Conservation (phyloP, 805 yeast species). For the Metschnikowia lunata region DNA sequence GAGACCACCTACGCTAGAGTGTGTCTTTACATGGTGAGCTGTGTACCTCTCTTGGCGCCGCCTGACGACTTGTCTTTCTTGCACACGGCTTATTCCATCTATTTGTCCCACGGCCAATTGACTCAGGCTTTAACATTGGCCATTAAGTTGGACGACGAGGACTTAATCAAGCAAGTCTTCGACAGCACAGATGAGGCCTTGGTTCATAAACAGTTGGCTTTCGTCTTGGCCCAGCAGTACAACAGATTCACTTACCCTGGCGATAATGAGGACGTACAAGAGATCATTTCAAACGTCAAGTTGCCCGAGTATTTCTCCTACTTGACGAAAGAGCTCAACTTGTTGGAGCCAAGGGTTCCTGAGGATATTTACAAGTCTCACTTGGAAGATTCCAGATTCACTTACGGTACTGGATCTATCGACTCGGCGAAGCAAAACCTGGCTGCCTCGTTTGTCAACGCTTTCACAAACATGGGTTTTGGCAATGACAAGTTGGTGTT, state of each 20-base stretch:
- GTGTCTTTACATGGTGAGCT: conserved; percentile 89
- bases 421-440: conserved; percentile 94
- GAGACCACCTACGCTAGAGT: conserved; percentile 81
- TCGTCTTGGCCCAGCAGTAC: conserved; percentile 82
- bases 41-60: conserved; percentile 94
- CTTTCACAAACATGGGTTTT: conserved; percentile 87
- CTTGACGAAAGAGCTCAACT: conserved; percentile 80
- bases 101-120: conserved; percentile 69
- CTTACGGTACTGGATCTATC: conserved; percentile 48
- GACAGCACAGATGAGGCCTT: conserved; percentile 69
- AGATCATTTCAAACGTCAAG: conserved; percentile 74
- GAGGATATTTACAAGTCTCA: conserved; percentile 93
- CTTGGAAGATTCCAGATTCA: conserved; percentile 65
- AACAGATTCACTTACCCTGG: conserved; percentile 67
- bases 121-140: conserved; percentile 91
- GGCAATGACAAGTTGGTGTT: conserved; percentile 78
- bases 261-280: conserved; percentile 67
- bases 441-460: conserved; percentile 92
- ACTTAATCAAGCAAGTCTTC: conserved; percentile 73
- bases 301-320: conserved; percentile 76
- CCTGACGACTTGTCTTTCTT: conserved; percentile 87
- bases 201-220: conserved; percentile 85
- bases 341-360: conserved; percentile 86
- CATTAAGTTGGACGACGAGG: conserved; percentile 79
- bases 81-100: conserved; percentile 83